phyloP scores from a whole-genome alignment of 2,329 filamentous ascomycete genomes.

The Colletotrichum graminicola region DNA sequence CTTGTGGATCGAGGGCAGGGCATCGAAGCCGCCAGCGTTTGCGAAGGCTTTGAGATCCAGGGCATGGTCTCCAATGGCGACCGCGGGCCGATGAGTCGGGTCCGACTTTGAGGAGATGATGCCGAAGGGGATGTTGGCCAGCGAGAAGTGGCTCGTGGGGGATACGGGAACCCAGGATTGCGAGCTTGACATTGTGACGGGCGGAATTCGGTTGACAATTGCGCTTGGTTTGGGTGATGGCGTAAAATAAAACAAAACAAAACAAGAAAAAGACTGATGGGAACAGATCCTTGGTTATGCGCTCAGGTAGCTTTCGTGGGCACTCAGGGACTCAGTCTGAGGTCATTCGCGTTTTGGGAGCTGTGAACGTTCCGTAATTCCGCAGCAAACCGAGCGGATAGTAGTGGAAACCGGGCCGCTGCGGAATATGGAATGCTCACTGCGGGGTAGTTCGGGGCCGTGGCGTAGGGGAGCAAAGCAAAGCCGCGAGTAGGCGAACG shows the following conservation, averaged over 20 bases:
- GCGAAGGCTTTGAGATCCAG: slow-evolving; percentile 77
- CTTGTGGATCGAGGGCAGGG: slow-evolving; percentile 45
- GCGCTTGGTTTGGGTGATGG: neutral
- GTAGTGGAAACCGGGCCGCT: slow-evolving; percentile 28
- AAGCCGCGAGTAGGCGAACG: slow-evolving; percentile 36
- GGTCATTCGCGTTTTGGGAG: slow-evolving; percentile 28
- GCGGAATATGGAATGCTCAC: slow-evolving; percentile 26
- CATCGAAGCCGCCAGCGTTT: slow-evolving; percentile 54
- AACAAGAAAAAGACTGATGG: no score
- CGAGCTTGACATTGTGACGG: slow-evolving; percentile 20
- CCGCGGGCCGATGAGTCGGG: slow-evolving; percentile 70
- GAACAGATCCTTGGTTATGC: neutral
- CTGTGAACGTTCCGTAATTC: slow-evolving; percentile 37
- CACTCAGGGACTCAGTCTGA: slow-evolving; percentile 18
- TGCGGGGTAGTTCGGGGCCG: slow-evolving; percentile 37
- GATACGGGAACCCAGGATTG: slow-evolving; percentile 50
- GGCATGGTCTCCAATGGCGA: slow-evolving; percentile 79
- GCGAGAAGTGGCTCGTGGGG: slow-evolving; percentile 70
- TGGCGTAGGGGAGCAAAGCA: slow-evolving; percentile 19
- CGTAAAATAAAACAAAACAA: neutral
- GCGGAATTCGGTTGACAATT: neutral
- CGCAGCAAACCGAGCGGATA: slow-evolving; percentile 43
- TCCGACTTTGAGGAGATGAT: slow-evolving; percentile 76
- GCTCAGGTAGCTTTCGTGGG: slow-evolving; percentile 13
- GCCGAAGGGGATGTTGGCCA: slow-evolving; percentile 87